A percentile compares a stretch with the other conserved stretches of the same genome.
phyloP scores from a whole-genome alignment of 1,284 basidiomycete species.

The Melampsora occidentalis region DNA sequence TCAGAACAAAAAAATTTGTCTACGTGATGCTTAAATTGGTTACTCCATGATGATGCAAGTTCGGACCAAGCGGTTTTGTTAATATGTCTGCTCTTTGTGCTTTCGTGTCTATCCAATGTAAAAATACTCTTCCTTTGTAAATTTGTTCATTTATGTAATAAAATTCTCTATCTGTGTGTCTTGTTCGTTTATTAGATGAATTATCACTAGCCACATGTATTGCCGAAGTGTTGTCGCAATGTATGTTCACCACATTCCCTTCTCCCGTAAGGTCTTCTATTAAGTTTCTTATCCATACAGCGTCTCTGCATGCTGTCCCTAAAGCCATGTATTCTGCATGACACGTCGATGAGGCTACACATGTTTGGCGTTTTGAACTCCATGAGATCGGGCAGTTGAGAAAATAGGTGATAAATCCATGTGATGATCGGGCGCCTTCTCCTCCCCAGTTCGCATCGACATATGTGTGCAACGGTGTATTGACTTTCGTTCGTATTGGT shows the following conservation, averaged over 20 bases:
- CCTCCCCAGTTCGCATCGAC: slow-evolving; percentile 10
- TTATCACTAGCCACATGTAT: not conserved
- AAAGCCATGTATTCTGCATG: slow-evolving; percentile 21
- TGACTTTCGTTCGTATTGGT: not conserved
- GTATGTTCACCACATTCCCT: not conserved
- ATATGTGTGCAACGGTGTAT: not conserved
- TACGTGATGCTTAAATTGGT: too few species aligned
- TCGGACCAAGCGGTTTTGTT: not conserved
- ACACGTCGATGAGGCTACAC: not conserved
- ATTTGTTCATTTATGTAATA: slow-evolving; percentile 9
- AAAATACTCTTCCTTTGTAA: not conserved
- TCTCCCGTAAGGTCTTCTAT: not conserved
- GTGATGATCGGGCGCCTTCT: not conserved
- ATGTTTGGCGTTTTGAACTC: not conserved
- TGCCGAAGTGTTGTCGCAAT: slow-evolving; percentile 7
- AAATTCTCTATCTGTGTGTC: slow-evolving; percentile 20
- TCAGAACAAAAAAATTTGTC: too few species aligned
- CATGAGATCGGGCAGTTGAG: slow-evolving; percentile 5
- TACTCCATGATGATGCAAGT: too few species aligned
- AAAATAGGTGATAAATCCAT: not conserved
- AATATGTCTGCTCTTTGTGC: not conserved
- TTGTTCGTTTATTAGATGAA: not conserved
- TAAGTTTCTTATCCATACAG: slow-evolving; percentile 5
- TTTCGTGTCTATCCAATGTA: not conserved
- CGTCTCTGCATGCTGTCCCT: not conserved